phyloP scores from a whole-genome alignment of 108 stramenopile species.

The Cyclotella baltica region DNA sequence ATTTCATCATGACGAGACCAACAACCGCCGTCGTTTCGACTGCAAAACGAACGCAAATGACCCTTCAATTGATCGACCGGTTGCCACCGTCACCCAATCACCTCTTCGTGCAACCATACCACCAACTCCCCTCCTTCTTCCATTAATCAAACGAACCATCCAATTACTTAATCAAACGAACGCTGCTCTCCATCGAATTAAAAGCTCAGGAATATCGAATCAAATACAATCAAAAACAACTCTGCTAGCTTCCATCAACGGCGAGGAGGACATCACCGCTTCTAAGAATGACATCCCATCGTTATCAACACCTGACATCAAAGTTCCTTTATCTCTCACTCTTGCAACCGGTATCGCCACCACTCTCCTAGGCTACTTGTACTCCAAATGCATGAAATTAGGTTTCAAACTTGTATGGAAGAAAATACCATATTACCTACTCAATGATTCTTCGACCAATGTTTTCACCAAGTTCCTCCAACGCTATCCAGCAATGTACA shows the following conservation, averaged over 20 bases:
- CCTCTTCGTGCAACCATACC: too few relatives aligned
- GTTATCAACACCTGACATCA: not conserved
- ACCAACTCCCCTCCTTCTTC: too few relatives aligned
- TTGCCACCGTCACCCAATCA: too few relatives aligned
- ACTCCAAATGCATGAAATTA: slow-evolving; percentile 37
- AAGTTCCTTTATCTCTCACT: slow-evolving; percentile 27
- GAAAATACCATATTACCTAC: slow-evolving; percentile 13
- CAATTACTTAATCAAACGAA: too few relatives aligned
- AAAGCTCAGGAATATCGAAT: too few relatives aligned
- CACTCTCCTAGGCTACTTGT: slow-evolving; percentile 31
- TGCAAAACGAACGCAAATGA: too few relatives aligned
- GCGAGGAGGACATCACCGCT: not conserved
- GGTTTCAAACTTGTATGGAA: slow-evolving; percentile 44
- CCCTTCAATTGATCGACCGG: too few relatives aligned
- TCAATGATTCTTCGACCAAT: not conserved
- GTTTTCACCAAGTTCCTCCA: slow-evolving; percentile 9
- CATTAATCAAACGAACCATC: too few relatives aligned
- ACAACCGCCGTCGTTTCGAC: too few relatives aligned
- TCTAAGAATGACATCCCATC: not conserved
- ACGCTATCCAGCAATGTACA: slow-evolving; percentile 30
- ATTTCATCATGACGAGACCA: too few relatives aligned
- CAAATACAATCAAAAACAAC: too few relatives aligned
- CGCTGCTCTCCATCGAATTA: too few relatives aligned
- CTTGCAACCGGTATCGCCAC: slow-evolving; percentile 32
- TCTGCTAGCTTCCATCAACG: not conserved